Percentiles rank a stretch among this genome's conserved stretches.
These are phyloP conservation scores for Breynia disticha DNA, from an alignment of 441 rosid genomes.

Conservation along the genomic window DNA sequence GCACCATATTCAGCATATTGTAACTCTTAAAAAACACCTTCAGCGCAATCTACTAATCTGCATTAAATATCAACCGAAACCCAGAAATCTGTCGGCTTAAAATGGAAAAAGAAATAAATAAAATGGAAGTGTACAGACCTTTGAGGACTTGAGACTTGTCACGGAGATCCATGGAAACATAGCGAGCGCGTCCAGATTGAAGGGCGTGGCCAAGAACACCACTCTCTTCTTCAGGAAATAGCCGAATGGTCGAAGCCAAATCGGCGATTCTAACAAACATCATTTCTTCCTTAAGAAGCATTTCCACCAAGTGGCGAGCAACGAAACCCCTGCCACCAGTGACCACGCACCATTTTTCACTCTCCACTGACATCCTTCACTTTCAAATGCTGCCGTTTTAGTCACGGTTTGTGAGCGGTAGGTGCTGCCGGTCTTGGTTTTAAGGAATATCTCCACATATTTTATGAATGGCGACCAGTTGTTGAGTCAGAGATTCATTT, in stretches of 20 bases:
- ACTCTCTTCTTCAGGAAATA: constrained; percentile 48
- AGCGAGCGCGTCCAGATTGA: constrained; percentile 49
- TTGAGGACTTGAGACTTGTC: constrained; percentile 55
- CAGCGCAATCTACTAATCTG: too few species aligned
- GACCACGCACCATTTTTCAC: constrained; percentile 62
- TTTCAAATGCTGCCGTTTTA: background rate
- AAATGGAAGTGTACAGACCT: constrained; percentile 26
- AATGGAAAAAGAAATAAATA: background rate
- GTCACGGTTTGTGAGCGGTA: background rate
- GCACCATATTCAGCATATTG: too few species aligned
- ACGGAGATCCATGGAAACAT: constrained; percentile 67
- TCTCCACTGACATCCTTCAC: constrained; percentile 7
- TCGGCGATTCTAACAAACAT: constrained; percentile 64
- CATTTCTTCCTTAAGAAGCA: constrained; percentile 41
- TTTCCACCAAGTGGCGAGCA: constrained; percentile 76
- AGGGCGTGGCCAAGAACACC: constrained; percentile 61
- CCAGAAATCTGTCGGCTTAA: too few species aligned
- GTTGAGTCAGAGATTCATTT: too few species aligned
- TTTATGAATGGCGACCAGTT: too few species aligned
- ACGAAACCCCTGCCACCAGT: constrained; percentile 85
- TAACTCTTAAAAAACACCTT: too few species aligned
- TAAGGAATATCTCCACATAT: too few species aligned
- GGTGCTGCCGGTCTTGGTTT: background rate
- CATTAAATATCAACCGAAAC: too few species aligned
- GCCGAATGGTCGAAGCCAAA: constrained; percentile 44